Percentiles rank a stretch among this genome's conserved stretches.
phyloP scores from a whole-genome alignment of 345 rosid genomes.

The Heritiera fomes region DNA sequence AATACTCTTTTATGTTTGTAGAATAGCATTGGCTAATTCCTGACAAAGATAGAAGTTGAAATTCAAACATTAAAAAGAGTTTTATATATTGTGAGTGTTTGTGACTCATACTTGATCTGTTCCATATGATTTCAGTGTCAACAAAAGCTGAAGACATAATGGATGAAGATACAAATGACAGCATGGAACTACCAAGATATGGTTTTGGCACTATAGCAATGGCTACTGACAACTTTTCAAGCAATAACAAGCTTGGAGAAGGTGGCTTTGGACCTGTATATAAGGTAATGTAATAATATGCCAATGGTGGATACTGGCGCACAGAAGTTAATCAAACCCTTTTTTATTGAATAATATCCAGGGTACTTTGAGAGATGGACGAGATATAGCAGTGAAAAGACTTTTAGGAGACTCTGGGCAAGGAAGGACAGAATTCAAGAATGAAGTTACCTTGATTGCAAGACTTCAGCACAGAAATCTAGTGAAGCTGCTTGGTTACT shows the following conservation, averaged over 20 bases:
- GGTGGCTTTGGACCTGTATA: no score
- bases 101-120: not conserved
- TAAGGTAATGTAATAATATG: not conserved
- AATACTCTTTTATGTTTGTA: no score
- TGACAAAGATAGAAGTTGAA: no score
- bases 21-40: not conserved
- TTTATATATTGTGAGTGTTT: no score
- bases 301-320: no score
- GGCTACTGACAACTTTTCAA: constrained; percentile 27
- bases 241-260: constrained; percentile 17
- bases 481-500: constrained; percentile 38
- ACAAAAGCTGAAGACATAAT: not conserved
- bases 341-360: no score
- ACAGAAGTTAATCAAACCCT: no score
- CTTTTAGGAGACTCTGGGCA: constrained; percentile 38
- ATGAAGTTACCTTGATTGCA: constrained; percentile 36
- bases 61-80: not conserved
- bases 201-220: constrained; percentile 28
- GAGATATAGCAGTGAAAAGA: not conserved
- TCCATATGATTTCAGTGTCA: not conserved
- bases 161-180: constrained; percentile 10
- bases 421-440: constrained; percentile 39
- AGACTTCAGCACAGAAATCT: constrained; percentile 51
- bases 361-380: no score
- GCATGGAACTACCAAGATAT: constrained; percentile 30